Percentiles rank a stretch among this genome's conserved stretches.
Conservation (phyloP, 2,329 filamentous ascomycete genomes). For the Fusarium dlaminii region DNA sequence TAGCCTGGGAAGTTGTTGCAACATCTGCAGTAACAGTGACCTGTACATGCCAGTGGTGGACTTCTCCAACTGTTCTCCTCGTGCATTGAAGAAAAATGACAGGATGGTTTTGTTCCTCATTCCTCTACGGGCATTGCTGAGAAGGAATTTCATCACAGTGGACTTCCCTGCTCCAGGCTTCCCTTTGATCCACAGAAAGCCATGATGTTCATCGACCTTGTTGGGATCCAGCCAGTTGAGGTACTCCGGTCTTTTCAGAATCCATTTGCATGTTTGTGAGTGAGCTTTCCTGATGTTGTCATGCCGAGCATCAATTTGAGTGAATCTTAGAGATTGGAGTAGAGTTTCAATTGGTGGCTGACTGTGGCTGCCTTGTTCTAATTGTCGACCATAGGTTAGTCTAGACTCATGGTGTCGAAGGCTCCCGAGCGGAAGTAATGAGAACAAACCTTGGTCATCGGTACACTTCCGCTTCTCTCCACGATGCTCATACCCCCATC, state of each 20-base stretch:
- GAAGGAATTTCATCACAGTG: slow-evolving; percentile 55
- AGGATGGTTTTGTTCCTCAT: slow-evolving; percentile 39
- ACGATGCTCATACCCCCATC: rapidly evolving
- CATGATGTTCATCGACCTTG: slow-evolving; percentile 20
- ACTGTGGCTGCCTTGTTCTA: neutral
- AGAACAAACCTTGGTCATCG: neutral
- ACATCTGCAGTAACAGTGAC: slow-evolving; percentile 57
- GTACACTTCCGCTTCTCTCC: neutral
- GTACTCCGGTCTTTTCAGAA: neutral
- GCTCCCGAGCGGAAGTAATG: rapidly evolving
- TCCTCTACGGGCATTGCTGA: neutral
- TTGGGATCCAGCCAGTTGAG: slow-evolving; percentile 5
- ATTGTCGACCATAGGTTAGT: neutral
- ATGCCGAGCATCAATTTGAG: slow-evolving; percentile 18
- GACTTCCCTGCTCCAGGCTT: slow-evolving; percentile 58
- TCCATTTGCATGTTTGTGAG: slow-evolving; percentile 26
- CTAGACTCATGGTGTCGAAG: rapidly evolving
- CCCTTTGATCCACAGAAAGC: slow-evolving; percentile 59
- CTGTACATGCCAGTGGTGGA: slow-evolving; percentile 60
- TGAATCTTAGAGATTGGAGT: slow-evolving; percentile 17
- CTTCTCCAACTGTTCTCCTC: slow-evolving; percentile 56
- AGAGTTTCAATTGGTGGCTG: neutral
- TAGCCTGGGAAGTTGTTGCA: slow-evolving; percentile 47
- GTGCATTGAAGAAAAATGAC: slow-evolving; percentile 62
- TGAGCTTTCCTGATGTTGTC: slow-evolving; percentile 17